Evolutionary conservation across 176 grass and related monocot species (phyloP).

Genomic region (Secale cereale): DNA sequence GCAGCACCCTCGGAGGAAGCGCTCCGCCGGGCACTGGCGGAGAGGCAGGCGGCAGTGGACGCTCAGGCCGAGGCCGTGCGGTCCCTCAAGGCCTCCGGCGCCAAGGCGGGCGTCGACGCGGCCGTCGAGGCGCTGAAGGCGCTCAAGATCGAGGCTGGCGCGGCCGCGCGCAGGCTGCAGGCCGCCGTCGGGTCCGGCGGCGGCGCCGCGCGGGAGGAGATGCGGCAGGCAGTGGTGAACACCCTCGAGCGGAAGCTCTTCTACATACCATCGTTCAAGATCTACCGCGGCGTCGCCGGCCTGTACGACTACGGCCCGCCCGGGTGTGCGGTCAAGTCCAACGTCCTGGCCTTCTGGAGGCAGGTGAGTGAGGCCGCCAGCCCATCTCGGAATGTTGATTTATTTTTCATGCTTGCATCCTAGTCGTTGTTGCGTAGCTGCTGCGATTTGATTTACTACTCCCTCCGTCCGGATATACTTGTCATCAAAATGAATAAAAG

Average conservation of each 20-base stretch:
- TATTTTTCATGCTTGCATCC: neutral
- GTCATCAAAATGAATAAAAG: too few species aligned
- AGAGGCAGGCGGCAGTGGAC: conserved; percentile 53
- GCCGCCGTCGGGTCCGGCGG: conserved; percentile 28
- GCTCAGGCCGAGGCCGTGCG: conserved; percentile 57
- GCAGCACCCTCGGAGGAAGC: conserved; percentile 44
- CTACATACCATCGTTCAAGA: conserved; percentile 81
- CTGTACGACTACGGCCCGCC: conserved; percentile 83
- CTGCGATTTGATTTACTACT: neutral
- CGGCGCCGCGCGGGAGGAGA: conserved; percentile 41
- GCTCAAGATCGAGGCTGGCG: conserved; percentile 54
- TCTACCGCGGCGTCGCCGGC: conserved; percentile 85
- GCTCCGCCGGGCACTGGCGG: conserved; percentile 55
- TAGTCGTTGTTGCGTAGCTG: neutral
- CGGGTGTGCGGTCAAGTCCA: conserved; percentile 73
- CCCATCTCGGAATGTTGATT: neutral
- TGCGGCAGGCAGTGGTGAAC: conserved; percentile 76
- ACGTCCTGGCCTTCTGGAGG: conserved; percentile 75
- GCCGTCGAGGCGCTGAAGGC: conserved; percentile 60
- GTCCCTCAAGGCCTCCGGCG: conserved; percentile 45
- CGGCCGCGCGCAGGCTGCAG: conserved; percentile 49
- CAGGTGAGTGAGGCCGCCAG: conserved; percentile 47
- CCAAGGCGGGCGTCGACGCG: conserved; percentile 38
- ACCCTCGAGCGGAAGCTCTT: conserved; percentile 76
- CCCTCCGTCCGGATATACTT: too few species aligned